Percentiles rank a stretch among this genome's conserved stretches.
Conservation (phyloP, 371 early-diverging fungal genomes). For the Basidiobolus meristosporus region DNA sequence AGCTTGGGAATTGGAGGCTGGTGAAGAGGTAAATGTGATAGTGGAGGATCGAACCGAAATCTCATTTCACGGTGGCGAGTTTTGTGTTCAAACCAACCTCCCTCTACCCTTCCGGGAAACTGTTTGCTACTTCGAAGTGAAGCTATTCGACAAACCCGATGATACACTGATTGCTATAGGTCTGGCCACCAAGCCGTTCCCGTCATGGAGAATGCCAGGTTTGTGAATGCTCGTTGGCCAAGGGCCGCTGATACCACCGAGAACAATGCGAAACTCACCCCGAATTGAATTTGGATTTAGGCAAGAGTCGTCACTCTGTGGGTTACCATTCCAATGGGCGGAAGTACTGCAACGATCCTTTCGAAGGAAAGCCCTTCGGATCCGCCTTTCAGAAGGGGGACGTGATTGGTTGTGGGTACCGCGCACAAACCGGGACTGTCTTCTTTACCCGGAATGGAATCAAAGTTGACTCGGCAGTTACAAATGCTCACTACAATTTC, state of each 20-base stretch:
- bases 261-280: not conserved
- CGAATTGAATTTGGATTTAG: too few relatives aligned
- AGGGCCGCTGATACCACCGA: too few relatives aligned
- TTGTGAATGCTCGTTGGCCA: too few relatives aligned
- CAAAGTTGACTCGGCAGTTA: slow-evolving; percentile 29
- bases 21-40: slow-evolving; percentile 31
- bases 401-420: slow-evolving; percentile 58
- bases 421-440: slow-evolving; percentile 47
- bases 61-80: slow-evolving; percentile 43
- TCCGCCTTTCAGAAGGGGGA: slow-evolving; percentile 40
- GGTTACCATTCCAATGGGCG: slow-evolving; percentile 46
- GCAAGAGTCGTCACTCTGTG: slow-evolving; percentile 42
- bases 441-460: slow-evolving; percentile 66
- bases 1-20: slow-evolving; percentile 65
- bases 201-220: slow-evolving; percentile 43
- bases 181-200: slow-evolving; percentile 45
- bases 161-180: slow-evolving; percentile 36
- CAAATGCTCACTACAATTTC: slow-evolving; percentile 21
- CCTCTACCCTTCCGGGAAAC: slow-evolving; percentile 62
- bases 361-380: slow-evolving; percentile 33
- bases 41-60: slow-evolving; percentile 59
- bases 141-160: slow-evolving; percentile 38
- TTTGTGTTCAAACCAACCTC: slow-evolving; percentile 60
- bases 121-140: slow-evolving; percentile 55
- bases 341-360: slow-evolving; percentile 42